A percentile compares a stretch with the other conserved stretches of the same genome.
phyloP scores from a whole-genome alignment of 2,329 filamentous ascomycete species.

The Dendryphion nanum region DNA sequence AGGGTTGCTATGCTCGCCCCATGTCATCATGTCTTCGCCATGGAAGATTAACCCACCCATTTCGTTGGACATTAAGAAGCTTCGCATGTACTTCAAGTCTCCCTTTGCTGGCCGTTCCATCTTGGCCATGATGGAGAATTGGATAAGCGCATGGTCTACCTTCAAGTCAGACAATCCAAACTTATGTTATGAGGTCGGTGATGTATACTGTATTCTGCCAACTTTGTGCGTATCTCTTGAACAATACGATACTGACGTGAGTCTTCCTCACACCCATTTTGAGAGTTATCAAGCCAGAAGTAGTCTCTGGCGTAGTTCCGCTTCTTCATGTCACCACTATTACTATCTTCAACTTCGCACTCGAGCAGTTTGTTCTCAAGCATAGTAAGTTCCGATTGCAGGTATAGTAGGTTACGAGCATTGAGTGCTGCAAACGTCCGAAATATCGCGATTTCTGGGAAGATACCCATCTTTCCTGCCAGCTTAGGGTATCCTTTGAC shows the following conservation, averaged over 20 bases:
- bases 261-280: slow-evolving; percentile 2
- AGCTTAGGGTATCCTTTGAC: slow-evolving; percentile 11
- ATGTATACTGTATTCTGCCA: slow-evolving; percentile 18
- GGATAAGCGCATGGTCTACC: slow-evolving; percentile 19
- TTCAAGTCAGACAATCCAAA: too few species aligned
- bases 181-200: too few species aligned
- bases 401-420: slow-evolving; percentile 12
- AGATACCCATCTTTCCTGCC: slow-evolving; percentile 5
- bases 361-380: slow-evolving; percentile 10
- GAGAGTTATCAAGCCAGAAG: slow-evolving; percentile 6
- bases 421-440: slow-evolving; percentile 11
- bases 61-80: slow-evolving; percentile 9
- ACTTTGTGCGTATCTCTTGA: slow-evolving; percentile 7
- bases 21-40: slow-evolving; percentile 10
- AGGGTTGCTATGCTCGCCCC: slow-evolving; percentile 7
- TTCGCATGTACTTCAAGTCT: slow-evolving; percentile 16
- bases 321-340: slow-evolving; percentile 1
- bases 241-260: slow-evolving; percentile 10
- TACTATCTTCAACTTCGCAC: slow-evolving; percentile 5
- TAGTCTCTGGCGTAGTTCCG: slow-evolving; percentile 4
- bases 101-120: slow-evolving; percentile 9
- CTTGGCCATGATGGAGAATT: slow-evolving; percentile 10
- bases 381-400: slow-evolving; percentile 11
- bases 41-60: slow-evolving; percentile 7
- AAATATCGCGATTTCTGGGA: slow-evolving; percentile 13